Evolutionary conservation across 2,329 filamentous ascomycete species (phyloP).

Genomic region (Endoconidiophora laricicola): DNA sequence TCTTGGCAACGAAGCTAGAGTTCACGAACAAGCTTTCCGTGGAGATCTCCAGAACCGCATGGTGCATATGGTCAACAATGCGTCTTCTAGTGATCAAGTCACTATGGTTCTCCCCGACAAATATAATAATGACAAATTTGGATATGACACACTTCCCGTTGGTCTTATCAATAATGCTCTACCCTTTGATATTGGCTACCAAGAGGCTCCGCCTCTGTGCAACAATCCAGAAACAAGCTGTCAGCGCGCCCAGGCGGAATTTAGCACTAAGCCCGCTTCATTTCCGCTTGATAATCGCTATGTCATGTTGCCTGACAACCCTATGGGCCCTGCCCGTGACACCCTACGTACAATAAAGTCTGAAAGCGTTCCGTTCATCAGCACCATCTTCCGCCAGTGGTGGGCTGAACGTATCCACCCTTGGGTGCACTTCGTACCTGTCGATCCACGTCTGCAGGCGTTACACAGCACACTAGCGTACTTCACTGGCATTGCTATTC

Average conservation of each 20-base stretch:
- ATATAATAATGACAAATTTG: slow-evolving; percentile 20
- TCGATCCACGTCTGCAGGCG: slow-evolving; percentile 57
- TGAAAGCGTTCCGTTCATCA: slow-evolving; percentile 50
- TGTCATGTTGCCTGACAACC: slow-evolving; percentile 56
- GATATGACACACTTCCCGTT: slow-evolving; percentile 3
- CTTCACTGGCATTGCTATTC: slow-evolving; percentile 40
- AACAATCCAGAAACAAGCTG: slow-evolving; percentile 21
- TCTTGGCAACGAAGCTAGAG: slow-evolving; percentile 30
- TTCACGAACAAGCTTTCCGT: slow-evolving; percentile 38
- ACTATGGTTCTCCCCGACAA: slow-evolving; percentile 38
- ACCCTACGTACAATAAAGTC: slow-evolving; percentile 40
- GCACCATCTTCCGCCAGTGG: slow-evolving; percentile 63
- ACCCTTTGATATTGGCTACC: slow-evolving; percentile 23
- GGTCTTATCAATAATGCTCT: slow-evolving; percentile 22
- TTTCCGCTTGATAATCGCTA: slow-evolving; percentile 35
- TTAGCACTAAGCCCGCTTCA: slow-evolving; percentile 19
- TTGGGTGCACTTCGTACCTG: slow-evolving; percentile 68
- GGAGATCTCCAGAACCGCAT: slow-evolving; percentile 55
- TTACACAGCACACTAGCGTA: slow-evolving; percentile 60
- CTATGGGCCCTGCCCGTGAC: slow-evolving; percentile 50
- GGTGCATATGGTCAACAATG: slow-evolving; percentile 49
- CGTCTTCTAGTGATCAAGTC: slow-evolving; percentile 32
- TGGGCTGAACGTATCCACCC: slow-evolving; percentile 56
- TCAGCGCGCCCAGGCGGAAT: slow-evolving; percentile 32
- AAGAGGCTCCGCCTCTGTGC: slow-evolving; percentile 3